A percentile compares a stretch with the other conserved stretches of the same genome.
phyloP scores from a whole-genome alignment of 306 rosid species.

The Biancaea sappan region DNA sequence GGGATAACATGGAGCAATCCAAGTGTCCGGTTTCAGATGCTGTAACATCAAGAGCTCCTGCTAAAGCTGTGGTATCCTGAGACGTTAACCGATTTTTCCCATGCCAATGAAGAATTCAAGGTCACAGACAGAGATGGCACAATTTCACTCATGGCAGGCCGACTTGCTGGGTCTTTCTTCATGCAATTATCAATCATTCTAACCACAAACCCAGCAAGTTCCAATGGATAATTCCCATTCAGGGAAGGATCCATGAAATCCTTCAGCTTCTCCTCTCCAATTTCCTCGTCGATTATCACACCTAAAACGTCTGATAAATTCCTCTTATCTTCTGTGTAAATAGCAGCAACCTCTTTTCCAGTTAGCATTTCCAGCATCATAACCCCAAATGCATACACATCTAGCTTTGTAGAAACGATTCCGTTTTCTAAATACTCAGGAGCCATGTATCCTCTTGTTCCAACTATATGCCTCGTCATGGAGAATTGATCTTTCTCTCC shows the following conservation, averaged over 20 bases:
- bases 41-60: constrained; percentile 12
- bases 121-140: constrained; percentile 58
- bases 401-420: constrained; percentile 73
- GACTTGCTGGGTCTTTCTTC: constrained; percentile 56
- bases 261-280: constrained; percentile 47
- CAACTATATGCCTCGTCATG: constrained; percentile 77
- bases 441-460: constrained; percentile 90
- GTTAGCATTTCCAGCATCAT: constrained; percentile 67
- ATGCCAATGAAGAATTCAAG: constrained; percentile 60
- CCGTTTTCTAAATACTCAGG: constrained; percentile 93
- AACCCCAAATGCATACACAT: constrained; percentile 82
- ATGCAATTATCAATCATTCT: constrained; percentile 54
- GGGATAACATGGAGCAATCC: background rate
- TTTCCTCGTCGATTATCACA: constrained; percentile 36
- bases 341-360: constrained; percentile 67
- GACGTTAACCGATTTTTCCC: constrained; percentile 57
- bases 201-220: constrained; percentile 56
- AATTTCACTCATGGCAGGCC: constrained; percentile 76
- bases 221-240: constrained; percentile 55
- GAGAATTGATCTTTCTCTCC: constrained; percentile 54
- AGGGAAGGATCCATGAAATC: constrained; percentile 62
- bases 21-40: background rate
- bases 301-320: constrained; percentile 42
- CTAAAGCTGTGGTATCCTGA: constrained; percentile 20
- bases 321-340: constrained; percentile 42